Evolutionary conservation across 1,284 basidiomycete species (phyloP).

Genomic region (Ustilago sp.): DNA sequence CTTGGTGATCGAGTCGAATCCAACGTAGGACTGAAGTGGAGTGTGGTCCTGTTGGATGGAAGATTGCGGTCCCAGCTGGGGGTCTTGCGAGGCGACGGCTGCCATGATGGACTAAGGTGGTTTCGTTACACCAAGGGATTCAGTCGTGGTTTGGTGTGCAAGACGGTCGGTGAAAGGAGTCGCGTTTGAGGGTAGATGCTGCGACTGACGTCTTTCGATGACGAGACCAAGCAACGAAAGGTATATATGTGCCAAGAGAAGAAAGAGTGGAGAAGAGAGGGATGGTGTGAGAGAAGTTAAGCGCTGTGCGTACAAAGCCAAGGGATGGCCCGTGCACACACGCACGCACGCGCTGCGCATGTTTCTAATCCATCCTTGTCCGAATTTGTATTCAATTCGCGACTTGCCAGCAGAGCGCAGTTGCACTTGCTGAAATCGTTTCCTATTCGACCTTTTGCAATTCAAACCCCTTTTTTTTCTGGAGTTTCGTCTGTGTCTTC

Average conservation of each 20-base stretch:
- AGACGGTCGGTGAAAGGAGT: neutral
- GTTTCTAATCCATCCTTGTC: neutral
- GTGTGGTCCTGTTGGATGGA: conserved; percentile 43
- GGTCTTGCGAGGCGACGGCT: conserved; percentile 29
- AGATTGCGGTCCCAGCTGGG: neutral
- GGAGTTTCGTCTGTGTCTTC: neutral
- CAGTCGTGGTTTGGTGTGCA: neutral
- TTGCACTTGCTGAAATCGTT: neutral
- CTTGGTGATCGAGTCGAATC: conserved; percentile 79
- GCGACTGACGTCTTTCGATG: conserved; percentile 5
- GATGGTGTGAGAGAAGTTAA: conserved; percentile 10
- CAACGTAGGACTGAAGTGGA: conserved; percentile 69
- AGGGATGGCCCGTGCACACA: conserved; percentile 31
- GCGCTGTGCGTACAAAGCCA: neutral
- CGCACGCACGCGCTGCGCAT: conserved; percentile 13
- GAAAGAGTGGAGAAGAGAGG: neutral
- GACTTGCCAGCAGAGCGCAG: neutral
- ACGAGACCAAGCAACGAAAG: neutral
- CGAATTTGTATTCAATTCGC: neutral
- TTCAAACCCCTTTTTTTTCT: neutral
- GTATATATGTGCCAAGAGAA: neutral
- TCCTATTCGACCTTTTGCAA: neutral
- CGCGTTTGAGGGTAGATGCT: neutral
- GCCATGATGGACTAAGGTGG: conserved; percentile 21
- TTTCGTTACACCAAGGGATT: no score